Conservation (phyloP, 129 eudicot genomes). For the Centaurea solstitialis region DNA sequence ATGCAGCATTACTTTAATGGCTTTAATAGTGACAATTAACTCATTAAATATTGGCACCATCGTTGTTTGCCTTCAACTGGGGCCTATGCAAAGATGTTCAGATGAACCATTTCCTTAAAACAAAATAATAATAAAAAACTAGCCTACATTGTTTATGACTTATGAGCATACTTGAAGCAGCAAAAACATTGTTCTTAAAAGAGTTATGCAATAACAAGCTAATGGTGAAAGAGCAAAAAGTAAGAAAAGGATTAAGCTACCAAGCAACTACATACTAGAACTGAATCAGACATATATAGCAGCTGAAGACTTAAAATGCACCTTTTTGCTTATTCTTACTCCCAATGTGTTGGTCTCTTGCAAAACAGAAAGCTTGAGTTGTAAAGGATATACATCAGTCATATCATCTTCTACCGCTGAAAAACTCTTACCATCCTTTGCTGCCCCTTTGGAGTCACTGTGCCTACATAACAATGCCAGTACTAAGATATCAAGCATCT, state of each 20-base stretch:
- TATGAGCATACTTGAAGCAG: not conserved
- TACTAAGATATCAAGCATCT: constrained; percentile 9
- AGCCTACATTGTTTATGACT: not conserved
- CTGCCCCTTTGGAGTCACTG: constrained; percentile 55
- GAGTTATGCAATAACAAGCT: not conserved
- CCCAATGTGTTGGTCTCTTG: constrained; percentile 70
- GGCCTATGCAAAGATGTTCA: not conserved
- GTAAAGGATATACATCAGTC: constrained; percentile 91
- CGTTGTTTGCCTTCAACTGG: not conserved
- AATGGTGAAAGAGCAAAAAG: not conserved
- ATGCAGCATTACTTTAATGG: not conserved
- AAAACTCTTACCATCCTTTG: constrained; percentile 56
- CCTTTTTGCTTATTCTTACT: constrained; percentile 90
- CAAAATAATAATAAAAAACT: too few relatives aligned
- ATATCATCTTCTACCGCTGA: constrained; percentile 74
- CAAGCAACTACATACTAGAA: not conserved
- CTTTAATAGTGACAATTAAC: not conserved
- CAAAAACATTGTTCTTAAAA: not conserved
- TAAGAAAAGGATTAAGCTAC: not conserved
- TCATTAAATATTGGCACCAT: not conserved
- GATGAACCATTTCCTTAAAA: not conserved
- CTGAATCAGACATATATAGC: constrained; percentile 8
- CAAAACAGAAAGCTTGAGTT: constrained; percentile 82
- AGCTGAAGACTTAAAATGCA: constrained; percentile 12
- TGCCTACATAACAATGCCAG: constrained; percentile 57